phyloP scores from a whole-genome alignment of 192 early-diverging fungal species.

The Gaertneriomyces sp. region DNA sequence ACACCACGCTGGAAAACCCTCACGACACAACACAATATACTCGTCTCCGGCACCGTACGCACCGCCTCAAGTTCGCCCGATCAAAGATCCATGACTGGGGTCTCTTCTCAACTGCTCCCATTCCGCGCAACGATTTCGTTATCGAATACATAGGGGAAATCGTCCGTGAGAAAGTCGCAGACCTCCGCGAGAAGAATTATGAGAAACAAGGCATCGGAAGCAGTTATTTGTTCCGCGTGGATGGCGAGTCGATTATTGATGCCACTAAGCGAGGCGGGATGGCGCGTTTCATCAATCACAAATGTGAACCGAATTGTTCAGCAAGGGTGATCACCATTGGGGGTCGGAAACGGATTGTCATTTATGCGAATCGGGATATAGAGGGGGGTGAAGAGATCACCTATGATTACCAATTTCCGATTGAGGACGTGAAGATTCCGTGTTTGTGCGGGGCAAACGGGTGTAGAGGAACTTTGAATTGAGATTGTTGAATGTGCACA shows the following conservation, averaged over 20 bases:
- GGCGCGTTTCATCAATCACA: conserved; percentile 98
- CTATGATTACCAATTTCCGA: conserved; percentile 97
- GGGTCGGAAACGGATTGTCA: conserved; percentile 92
- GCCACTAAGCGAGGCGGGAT: conserved; percentile 97
- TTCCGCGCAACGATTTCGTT: conserved; percentile 90
- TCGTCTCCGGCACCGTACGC: conserved; percentile 87
- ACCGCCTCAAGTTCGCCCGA: conserved; percentile 85
- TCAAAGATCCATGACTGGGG: conserved; percentile 99
- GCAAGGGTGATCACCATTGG: conserved; percentile 92
- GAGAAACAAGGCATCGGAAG: conserved; percentile 88
- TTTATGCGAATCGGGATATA: conserved; percentile 94
- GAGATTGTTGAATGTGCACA: not conserved
- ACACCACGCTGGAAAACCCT: conserved; percentile 22
- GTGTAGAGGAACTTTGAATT: conserved; percentile 25
- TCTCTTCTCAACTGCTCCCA: conserved; percentile 91
- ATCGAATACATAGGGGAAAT: conserved; percentile 99
- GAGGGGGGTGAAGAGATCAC: conserved; percentile 96
- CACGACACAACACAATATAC: conserved; percentile 83
- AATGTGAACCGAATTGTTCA: conserved; percentile 97
- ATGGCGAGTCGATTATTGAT: conserved; percentile 93
- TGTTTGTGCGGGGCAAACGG: conserved; percentile 85
- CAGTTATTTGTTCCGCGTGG: conserved; percentile 94
- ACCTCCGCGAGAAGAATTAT: conserved; percentile 90
- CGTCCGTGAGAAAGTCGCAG: conserved; percentile 87
- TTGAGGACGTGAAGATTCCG: conserved; percentile 95